Evolutionary conservation across 805 yeast species (phyloP).

Genomic region (Nematodospora valgi): DNA sequence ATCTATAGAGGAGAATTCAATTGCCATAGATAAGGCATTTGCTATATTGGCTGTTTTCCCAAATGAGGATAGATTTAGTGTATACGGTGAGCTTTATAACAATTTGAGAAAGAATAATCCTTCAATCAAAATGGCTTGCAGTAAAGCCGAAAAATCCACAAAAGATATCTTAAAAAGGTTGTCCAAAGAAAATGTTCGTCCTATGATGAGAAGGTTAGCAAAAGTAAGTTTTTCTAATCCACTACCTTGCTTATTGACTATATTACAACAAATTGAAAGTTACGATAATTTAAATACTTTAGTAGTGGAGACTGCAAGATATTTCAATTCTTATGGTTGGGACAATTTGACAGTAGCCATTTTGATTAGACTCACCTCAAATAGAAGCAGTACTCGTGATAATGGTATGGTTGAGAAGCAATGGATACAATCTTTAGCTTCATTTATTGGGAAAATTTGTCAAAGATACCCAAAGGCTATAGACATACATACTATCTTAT

Average conservation of each 20-base stretch:
- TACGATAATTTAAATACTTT: conserved; percentile 81
- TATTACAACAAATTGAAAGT: conserved; percentile 82
- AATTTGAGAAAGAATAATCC: conserved; percentile 55
- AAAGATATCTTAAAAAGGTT: conserved; percentile 75
- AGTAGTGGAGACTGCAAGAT: conserved; percentile 73
- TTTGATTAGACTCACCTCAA: conserved; percentile 62
- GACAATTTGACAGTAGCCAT: conserved; percentile 77
- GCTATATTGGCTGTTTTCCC: conserved; percentile 51
- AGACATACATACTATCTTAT: conserved; percentile 59
- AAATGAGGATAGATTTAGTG: conserved; percentile 61
- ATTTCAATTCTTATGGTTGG: conserved; percentile 77
- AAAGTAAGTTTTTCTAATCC: conserved; percentile 76
- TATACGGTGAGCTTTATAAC: conserved; percentile 75
- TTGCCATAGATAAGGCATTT: conserved; percentile 59
- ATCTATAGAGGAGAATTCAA: conserved; percentile 52
- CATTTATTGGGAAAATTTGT: conserved; percentile 74
- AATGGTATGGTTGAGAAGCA: conserved; percentile 79
- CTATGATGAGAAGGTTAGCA: conserved; percentile 71
- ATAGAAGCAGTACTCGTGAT: conserved; percentile 62
- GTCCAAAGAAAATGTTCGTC: conserved; percentile 71
- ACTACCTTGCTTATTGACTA: conserved; percentile 65
- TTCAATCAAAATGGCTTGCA: conserved; percentile 54
- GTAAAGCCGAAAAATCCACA: conserved; percentile 73
- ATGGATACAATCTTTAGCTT: conserved; percentile 83
- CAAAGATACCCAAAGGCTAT: conserved; percentile 48